Percentiles rank a stretch among this genome's conserved stretches.
phyloP scores from a whole-genome alignment of 306 rosid genomes.

The Prunus dulcis region DNA sequence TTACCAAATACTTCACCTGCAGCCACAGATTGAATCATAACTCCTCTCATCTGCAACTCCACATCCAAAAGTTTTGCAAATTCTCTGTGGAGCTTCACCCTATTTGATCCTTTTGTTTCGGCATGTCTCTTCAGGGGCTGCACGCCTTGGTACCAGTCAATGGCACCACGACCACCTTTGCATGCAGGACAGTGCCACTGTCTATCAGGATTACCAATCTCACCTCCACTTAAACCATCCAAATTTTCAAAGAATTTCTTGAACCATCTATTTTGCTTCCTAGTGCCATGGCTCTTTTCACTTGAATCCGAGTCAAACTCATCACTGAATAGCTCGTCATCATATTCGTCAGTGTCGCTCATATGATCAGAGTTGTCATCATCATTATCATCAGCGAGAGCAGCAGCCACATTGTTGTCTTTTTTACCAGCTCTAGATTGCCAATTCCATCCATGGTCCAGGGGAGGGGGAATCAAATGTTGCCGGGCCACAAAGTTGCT shows the following conservation, averaged over 20 bases:
- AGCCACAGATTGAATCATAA: conserved; percentile 7
- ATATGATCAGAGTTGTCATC: conserved; percentile 33
- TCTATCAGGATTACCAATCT: conserved; percentile 25
- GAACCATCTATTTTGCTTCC: conserved; percentile 47
- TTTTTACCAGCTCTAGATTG: conserved; percentile 10
- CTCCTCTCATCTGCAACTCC: conserved; percentile 35
- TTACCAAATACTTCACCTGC: conserved; percentile 28
- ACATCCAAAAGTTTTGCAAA: conserved; percentile 48
- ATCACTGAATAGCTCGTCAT: conserved; percentile 29
- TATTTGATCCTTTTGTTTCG: conserved; percentile 36
- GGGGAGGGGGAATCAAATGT: conserved; percentile 54
- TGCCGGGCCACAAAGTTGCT: conserved; percentile 24
- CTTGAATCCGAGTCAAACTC: conserved; percentile 37
- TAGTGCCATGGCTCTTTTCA: conserved; percentile 29
- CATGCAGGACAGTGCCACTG: conserved; percentile 61
- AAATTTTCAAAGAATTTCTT: conserved; percentile 33
- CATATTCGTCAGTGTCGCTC: conserved; percentile 33
- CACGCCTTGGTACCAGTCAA: conserved; percentile 56
- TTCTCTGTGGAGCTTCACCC: conserved; percentile 42
- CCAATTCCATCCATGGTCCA: conserved; percentile 46
- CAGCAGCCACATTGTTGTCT: conserved; percentile 8
- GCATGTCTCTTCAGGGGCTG: conserved; percentile 50
- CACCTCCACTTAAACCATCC: conserved; percentile 24
- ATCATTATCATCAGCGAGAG: conserved; percentile 16
- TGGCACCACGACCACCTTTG: conserved; percentile 46